phyloP scores from a whole-genome alignment of 768 basidiomycete species.

The Rhizopogon vesiculosus region DNA sequence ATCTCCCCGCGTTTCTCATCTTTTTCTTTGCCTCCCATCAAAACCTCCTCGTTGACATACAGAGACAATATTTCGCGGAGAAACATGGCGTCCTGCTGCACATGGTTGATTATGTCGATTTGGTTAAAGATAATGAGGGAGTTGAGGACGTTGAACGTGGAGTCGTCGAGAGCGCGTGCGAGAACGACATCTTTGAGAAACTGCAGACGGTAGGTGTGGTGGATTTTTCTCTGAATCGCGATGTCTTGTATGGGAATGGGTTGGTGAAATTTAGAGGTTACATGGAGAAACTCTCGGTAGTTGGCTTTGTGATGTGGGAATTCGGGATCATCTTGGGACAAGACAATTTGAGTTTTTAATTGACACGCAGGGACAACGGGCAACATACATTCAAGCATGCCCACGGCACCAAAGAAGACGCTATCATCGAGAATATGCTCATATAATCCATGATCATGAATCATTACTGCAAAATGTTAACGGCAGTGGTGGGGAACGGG shows the following conservation, averaged over 20 bases:
- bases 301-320: slow-evolving; percentile 96
- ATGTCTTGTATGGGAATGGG: slow-evolving; percentile 81
- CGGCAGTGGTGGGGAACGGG: neutral
- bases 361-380: slow-evolving; percentile 1
- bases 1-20: slow-evolving; percentile 27
- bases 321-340: slow-evolving; percentile 82
- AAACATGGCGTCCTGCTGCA: slow-evolving; percentile 75
- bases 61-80: slow-evolving; percentile 72
- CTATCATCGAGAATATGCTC: slow-evolving; percentile 95
- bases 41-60: slow-evolving; percentile 69
- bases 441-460: slow-evolving; percentile 93
- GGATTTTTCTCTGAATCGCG: slow-evolving; percentile 79
- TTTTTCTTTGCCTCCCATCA: slow-evolving; percentile 33
- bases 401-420: slow-evolving; percentile 86
- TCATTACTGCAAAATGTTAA: slow-evolving; percentile 56
- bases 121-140: slow-evolving; percentile 99
- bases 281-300: slow-evolving; percentile 88
- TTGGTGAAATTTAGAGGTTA: slow-evolving; percentile 82
- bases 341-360: slow-evolving; percentile 11
- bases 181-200: slow-evolving; percentile 99
- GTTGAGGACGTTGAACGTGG: slow-evolving; percentile 95
- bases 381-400: slow-evolving; percentile 91
- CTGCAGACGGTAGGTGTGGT: slow-evolving; percentile 94
- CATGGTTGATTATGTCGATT: slow-evolving; percentile 91
- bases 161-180: slow-evolving; percentile 90